Percentiles rank a stretch among this genome's conserved stretches.
These are phyloP conservation scores for Aquilaria malaccensis DNA, from an alignment of 345 rosid species.

Conservation along the genomic window DNA sequence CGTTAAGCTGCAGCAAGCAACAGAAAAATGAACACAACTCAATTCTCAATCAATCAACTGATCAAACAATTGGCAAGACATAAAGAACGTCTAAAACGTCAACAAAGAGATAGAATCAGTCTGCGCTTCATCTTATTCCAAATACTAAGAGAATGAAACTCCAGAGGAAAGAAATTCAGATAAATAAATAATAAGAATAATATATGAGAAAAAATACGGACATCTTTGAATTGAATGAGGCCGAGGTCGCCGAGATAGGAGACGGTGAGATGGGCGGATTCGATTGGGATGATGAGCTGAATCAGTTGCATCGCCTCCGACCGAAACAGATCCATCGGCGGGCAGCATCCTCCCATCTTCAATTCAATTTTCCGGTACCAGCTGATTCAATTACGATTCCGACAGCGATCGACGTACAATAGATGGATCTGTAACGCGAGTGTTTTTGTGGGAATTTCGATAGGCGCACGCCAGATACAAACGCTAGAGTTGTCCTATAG, in stretches of 20 bases:
- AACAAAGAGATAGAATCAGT: neutral
- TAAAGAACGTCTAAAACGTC: neutral
- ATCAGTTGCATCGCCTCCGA: conserved; percentile 96
- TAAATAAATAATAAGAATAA: neutral
- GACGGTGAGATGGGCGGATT: conserved; percentile 84
- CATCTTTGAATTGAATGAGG: conserved; percentile 94
- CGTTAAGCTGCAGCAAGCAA: conserved; percentile 62
- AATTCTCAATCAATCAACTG: conserved; percentile 6
- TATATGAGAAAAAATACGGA: conserved; percentile 28
- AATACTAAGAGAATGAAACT: neutral
- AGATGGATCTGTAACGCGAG: conserved; percentile 6
- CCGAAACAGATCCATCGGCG: conserved; percentile 91
- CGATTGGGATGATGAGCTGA: conserved; percentile 86
- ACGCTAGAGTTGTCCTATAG: conserved; percentile 8
- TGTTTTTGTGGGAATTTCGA: neutral
- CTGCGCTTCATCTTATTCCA: conserved; percentile 5
- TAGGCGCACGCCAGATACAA: neutral
- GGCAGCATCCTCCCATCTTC: conserved; percentile 75
- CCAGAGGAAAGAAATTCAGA: neutral
- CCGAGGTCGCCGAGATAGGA: conserved; percentile 92
- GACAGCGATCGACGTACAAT: neutral
- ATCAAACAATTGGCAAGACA: conserved; percentile 6
- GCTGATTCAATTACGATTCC: conserved; percentile 12
- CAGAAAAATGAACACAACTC: neutral
- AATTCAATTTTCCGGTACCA: conserved; percentile 25